A percentile compares a stretch with the other conserved stretches of the same genome.
Evolutionary conservation across 1,139 yeast species (phyloP).

Genomic region (Pichiaceae sp.): DNA sequence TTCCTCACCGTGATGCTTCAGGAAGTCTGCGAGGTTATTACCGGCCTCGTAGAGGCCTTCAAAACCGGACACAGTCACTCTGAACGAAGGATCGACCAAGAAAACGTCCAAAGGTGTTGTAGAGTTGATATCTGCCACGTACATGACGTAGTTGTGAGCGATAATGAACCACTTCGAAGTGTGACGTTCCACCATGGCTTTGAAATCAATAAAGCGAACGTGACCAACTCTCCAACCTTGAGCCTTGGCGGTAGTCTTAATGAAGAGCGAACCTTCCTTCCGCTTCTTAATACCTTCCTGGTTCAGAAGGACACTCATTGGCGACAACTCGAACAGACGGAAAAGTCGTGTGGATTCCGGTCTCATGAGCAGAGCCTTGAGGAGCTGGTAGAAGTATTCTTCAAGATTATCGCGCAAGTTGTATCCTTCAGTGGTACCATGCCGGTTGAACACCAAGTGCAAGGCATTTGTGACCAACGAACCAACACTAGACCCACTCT

Average conservation of each 20-base stretch:
- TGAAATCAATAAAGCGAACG: constrained; percentile 68
- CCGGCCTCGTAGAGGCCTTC: constrained; percentile 15
- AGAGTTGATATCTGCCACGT: constrained; percentile 78
- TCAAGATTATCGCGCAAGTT: constrained; percentile 30
- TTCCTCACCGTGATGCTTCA: constrained; percentile 5
- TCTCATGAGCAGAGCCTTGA: constrained; percentile 51
- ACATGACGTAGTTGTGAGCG: constrained; percentile 75
- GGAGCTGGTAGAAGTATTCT: constrained; percentile 55
- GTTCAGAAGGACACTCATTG: constrained; percentile 74
- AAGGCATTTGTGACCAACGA: not conserved
- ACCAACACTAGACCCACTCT: not conserved
- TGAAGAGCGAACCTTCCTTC: constrained; percentile 78
- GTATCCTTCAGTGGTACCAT: not conserved
- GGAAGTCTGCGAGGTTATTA: constrained; percentile 2
- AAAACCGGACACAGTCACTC: constrained; percentile 42
- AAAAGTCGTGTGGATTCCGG: constrained; percentile 79
- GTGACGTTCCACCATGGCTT: constrained; percentile 82
- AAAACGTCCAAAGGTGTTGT: constrained; percentile 90
- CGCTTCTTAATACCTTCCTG: constrained; percentile 80
- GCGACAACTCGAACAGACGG: constrained; percentile 84
- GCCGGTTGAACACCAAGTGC: not conserved
- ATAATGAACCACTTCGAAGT: constrained; percentile 88
- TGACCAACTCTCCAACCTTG: constrained; percentile 98
- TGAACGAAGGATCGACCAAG: constrained; percentile 66
- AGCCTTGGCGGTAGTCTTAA: constrained; percentile 73